Evolutionary conservation across 75 land plant species (phyloP).

Genomic region (Chamaecyparis obtusa): DNA sequence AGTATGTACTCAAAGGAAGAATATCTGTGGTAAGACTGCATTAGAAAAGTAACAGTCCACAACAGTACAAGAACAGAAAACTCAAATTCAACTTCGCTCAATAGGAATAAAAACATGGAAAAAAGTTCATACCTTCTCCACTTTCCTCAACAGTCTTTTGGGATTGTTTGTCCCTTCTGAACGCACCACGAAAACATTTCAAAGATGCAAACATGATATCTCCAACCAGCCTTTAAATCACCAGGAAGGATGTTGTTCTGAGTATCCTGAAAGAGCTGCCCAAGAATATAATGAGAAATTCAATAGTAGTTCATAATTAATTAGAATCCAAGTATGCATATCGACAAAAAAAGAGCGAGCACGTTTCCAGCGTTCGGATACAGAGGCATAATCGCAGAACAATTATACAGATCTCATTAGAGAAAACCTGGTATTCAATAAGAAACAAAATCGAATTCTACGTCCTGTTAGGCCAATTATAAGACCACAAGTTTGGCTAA

Average conservation of each 20-base stretch:
- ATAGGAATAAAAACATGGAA: not conserved
- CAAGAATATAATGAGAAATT: not conserved
- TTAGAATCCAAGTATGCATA: not conserved
- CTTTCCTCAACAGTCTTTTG: not conserved
- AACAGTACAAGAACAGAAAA: not conserved
- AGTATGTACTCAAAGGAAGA: constrained; percentile 4
- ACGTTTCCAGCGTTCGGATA: not conserved
- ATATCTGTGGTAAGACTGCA: not conserved
- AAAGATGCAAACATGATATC: constrained; percentile 5
- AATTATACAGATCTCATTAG: too few relatives aligned
- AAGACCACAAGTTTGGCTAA: not conserved
- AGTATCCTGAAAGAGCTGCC: constrained; percentile 4
- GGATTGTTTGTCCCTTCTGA: not conserved
- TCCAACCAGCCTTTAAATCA: not conserved
- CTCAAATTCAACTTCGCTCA: not conserved
- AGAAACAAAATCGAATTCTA: not conserved
- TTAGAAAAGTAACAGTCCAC: not conserved
- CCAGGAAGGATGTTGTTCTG: not conserved
- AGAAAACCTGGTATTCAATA: not conserved
- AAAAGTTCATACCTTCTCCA: constrained; percentile 7
- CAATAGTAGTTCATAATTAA: not conserved
- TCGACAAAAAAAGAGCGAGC: not conserved
- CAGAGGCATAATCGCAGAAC: not conserved
- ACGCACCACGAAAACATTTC: constrained; percentile 10
- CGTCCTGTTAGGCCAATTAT: not conserved